A percentile compares a stretch with the other conserved stretches of the same genome.
Conservation (phyloP, 1,284 basidiomycete species). For the Irpex rosettiformis region DNA sequence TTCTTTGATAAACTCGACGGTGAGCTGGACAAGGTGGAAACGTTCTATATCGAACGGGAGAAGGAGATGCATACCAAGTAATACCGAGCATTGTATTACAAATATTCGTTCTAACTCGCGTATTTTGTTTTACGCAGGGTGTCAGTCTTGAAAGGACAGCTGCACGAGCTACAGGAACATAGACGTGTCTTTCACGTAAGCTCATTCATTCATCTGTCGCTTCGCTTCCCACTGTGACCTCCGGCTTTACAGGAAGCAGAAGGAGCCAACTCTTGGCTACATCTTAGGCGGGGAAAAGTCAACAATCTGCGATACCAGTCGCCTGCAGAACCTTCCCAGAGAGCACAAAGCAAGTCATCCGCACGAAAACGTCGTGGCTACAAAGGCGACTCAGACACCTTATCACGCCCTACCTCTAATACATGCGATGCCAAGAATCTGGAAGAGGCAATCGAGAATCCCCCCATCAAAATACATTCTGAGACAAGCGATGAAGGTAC, state of each 20-base stretch:
- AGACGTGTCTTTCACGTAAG: slow-evolving; percentile 62
- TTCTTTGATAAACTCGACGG: slow-evolving; percentile 77
- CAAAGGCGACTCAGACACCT: slow-evolving; percentile 8
- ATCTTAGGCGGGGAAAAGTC: slow-evolving; percentile 9
- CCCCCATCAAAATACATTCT: not conserved
- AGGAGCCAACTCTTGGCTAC: slow-evolving; percentile 11
- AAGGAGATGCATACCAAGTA: slow-evolving; percentile 52
- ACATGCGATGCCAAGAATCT: slow-evolving; percentile 5
- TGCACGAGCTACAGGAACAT: slow-evolving; percentile 74
- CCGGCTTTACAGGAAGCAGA: slow-evolving; percentile 13
- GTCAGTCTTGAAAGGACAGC: slow-evolving; percentile 59
- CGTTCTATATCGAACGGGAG: slow-evolving; percentile 78
- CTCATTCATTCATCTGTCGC: slow-evolving; percentile 4
- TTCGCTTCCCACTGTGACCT: too few relatives aligned
- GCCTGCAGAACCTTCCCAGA: not conserved
- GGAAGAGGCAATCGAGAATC: slow-evolving; percentile 10
- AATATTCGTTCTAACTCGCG: not conserved
- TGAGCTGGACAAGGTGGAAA: slow-evolving; percentile 80
- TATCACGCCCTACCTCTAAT: not conserved
- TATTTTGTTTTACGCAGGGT: slow-evolving; percentile 1
- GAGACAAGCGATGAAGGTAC: slow-evolving; percentile 4
- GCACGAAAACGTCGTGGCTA: slow-evolving; percentile 13
- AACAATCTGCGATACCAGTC: not conserved
- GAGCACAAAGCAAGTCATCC: not conserved
- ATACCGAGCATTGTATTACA: slow-evolving; percentile 10